Percentiles rank a stretch among this genome's conserved stretches.
phyloP scores from a whole-genome alignment of 2,329 filamentous ascomycete species.

The Coniella vitis region DNA sequence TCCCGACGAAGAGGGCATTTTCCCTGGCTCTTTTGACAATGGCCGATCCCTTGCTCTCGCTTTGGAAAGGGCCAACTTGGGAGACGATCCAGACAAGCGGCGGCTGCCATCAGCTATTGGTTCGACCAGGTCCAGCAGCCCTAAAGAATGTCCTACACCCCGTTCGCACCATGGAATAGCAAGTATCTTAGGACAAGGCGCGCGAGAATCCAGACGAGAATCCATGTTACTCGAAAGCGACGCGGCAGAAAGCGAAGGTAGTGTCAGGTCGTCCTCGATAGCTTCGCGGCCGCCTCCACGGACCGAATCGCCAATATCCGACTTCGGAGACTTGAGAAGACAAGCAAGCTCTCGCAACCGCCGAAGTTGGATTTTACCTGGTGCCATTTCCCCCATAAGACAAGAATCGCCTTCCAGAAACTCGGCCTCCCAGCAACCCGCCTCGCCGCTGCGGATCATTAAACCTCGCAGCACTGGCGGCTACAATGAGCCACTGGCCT shows the following conservation, averaged over 20 bases:
- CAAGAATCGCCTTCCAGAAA: constrained; percentile 82
- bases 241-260: constrained; percentile 78
- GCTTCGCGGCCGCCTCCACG: constrained; percentile 60
- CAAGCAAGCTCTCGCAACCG: constrained; percentile 76
- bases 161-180: constrained; percentile 66
- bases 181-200: constrained; percentile 48
- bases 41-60: constrained; percentile 51
- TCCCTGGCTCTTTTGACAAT: constrained; percentile 51
- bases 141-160: constrained; percentile 83
- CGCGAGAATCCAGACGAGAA: constrained; percentile 62
- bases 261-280: constrained; percentile 71
- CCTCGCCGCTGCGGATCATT: constrained; percentile 77
- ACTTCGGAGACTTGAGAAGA: constrained; percentile 68
- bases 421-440: constrained; percentile 49
- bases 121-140: constrained; percentile 83
- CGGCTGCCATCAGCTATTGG: constrained; percentile 55
- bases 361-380: constrained; percentile 75
- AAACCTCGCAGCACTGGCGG: constrained; percentile 63
- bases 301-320: constrained; percentile 86
- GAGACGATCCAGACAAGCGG: constrained; percentile 32
- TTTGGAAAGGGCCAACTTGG: constrained; percentile 37
- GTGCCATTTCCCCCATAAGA: constrained; percentile 70
- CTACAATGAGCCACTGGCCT: constrained; percentile 60
- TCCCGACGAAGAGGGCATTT: constrained; percentile 45
- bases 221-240: constrained; percentile 82